These are phyloP conservation scores for Kandelia obovata DNA, from an alignment of 345 rosid species.

Conservation along the genomic window DNA sequence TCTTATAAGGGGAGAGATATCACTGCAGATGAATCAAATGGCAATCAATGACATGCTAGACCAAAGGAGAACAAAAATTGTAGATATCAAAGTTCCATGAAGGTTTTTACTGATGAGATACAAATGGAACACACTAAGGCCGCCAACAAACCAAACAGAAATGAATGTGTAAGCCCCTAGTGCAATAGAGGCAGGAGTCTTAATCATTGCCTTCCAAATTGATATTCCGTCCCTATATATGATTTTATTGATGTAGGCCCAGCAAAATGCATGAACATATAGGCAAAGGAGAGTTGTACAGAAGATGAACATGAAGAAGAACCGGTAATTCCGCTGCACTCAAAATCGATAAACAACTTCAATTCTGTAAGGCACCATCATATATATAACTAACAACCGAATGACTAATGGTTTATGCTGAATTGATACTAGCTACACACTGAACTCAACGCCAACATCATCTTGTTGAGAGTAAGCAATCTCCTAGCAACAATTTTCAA, in stretches of 20 bases:
- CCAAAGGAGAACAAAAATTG: neutral
- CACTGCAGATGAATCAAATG: neutral
- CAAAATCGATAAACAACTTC: conserved; percentile 14
- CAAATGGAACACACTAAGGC: conserved; percentile 70
- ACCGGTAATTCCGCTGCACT: conserved; percentile 90
- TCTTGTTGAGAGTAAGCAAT: no score
- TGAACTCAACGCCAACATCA: no score
- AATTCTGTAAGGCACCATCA: neutral
- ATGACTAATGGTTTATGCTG: no score
- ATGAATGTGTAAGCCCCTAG: conserved; percentile 66
- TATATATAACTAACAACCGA: no score
- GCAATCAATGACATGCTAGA: neutral
- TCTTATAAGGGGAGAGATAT: neutral
- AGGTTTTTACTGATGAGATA: conserved; percentile 62
- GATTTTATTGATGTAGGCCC: conserved; percentile 68
- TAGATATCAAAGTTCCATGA: neutral
- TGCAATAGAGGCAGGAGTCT: conserved; percentile 85
- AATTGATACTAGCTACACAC: no score
- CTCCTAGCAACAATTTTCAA: no score
- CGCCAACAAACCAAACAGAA: conserved; percentile 91
- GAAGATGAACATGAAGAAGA: conserved; percentile 88
- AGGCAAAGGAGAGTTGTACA: conserved; percentile 75
- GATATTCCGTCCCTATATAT: conserved; percentile 54
- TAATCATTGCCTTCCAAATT: conserved; percentile 74
- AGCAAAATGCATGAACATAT: conserved; percentile 84